Evolutionary conservation across 2,329 filamentous ascomycete genomes (phyloP), one percentile per base, ranked within the genome.

Genomic region (Bertia moriformis): DNA sequence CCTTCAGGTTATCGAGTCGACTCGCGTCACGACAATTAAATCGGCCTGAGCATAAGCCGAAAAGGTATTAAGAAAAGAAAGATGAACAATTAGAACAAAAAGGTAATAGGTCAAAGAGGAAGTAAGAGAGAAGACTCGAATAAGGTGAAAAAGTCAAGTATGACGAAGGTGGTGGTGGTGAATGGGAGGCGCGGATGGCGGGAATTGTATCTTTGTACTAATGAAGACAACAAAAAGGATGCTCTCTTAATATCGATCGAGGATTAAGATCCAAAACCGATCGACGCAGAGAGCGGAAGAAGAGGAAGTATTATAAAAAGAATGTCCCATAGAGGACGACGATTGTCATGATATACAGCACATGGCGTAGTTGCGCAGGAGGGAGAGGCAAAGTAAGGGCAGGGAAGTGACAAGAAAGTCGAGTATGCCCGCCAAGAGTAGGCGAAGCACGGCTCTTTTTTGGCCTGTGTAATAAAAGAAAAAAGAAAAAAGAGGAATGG

Each of bases 201-300:
- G 24, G 24, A 29, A n/a, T 10, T 10, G 24, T 29, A 29, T 10
- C 24, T 10, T 10, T n/a, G n/a, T n/a, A n/a, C n/a, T n/a, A 10
- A 29, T 10, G 10, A 29, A 29, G 24, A 35, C 17, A 35, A 15
- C 7, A 35, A 7, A 35, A 7, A 17, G 17, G 32, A 17, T 18
- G 32, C 32, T 35, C 15, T 35, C 32, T 35, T 15, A 17, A 35
- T 10, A 35, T 35, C 32, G 32, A 35, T 35, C 32, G 15, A 35
- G 7, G 32, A 35, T 35, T n/a, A 27, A n/a, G 22, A n/a, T 27
- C 22, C 22, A 29, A 10, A 10, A 29, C 24, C 24, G 24, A 29
- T 29, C 24, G 24, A 29, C 24, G 10, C 24, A 29, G n/a, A n/a
- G n/a, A n/a, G 24, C 24, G 24, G 24, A n/a, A 29, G 24, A n/a